These are phyloP conservation scores for Ustulina deusta DNA, from an alignment of 2,329 filamentous ascomycete genomes.

Conservation along the genomic window DNA sequence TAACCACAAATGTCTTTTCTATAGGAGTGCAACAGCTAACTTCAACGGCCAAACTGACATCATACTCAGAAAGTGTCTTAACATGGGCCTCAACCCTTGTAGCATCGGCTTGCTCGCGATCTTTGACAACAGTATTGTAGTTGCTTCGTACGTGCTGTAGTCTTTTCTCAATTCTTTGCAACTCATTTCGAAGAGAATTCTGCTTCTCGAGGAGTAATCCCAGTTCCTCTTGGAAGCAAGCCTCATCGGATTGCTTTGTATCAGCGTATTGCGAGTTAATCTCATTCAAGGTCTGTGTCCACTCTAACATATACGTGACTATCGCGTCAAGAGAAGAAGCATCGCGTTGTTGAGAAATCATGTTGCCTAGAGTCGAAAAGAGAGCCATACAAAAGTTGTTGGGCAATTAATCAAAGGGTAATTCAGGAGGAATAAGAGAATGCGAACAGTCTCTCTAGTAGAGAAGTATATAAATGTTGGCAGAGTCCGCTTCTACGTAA, in stretches of 20 bases:
- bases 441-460: not conserved
- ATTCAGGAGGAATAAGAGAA: not conserved
- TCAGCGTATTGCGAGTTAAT: constrained; percentile 6
- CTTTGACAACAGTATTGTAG: not conserved
- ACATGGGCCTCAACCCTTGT: not conserved
- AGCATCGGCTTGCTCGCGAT: not conserved
- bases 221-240: not conserved
- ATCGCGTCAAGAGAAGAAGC: not conserved
- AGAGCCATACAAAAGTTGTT: not conserved
- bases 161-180: not conserved
- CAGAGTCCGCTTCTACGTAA: not conserved
- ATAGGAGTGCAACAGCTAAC: too few relatives aligned
- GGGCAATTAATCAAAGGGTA: not conserved
- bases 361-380: constrained; percentile 5
- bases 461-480: not conserved
- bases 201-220: not conserved
- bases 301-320: not conserved
- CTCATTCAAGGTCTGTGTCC: constrained; percentile 11
- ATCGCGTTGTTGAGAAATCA: constrained; percentile 9
- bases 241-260: not conserved
- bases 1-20: too few relatives aligned
- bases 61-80: not conserved
- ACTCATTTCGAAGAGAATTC: constrained; percentile 2
- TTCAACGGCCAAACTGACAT: too few relatives aligned
- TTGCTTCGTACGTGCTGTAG: not conserved